Evolutionary conservation across 768 basidiomycete species (phyloP), one percentile per base, ranked within the genome.

Genomic region (Collybia nuda): DNA sequence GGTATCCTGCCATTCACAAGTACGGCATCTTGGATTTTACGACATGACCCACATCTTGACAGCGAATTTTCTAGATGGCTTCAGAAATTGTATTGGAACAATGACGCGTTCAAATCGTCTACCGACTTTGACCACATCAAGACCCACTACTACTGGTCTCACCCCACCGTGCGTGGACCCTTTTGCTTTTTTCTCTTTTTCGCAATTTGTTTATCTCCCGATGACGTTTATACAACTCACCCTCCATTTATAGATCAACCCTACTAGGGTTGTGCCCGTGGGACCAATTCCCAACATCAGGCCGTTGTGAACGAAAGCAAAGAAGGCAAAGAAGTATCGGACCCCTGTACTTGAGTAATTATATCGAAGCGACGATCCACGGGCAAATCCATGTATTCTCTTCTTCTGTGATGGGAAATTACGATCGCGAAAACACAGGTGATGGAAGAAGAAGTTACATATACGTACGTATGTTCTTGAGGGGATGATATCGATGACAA

Each of bases 91-190:
- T 98, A 99, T 76, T 98, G 93, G 94, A 88, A 86, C 54, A 75
- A 86, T 58, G 69, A 85, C 0, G 92, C 93, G 4, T 98, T 99
- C 83, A 84, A 85, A 66, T 79, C 83, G 5, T 84, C 86, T 15
- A 95, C 94, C 35, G 76, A 94, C 63, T 98, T 98, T 63, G 81
- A 90, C 14, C 95, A 97, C 68, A 90, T 90, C 73, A 89, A 89
- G 69, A 80, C 77, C 1, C 79, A 82, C 59, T 88, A 88, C 59
- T 88, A 82, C 56, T 86, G 84, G 82, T 81, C 81, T 35, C 82
- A 82, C 51, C 32, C 69, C 1, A 50, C 61, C 51, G 81, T 82
- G 51, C 21, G 63, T 63, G 5, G 17, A 44, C 37, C 12, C 22
- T 37, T 19, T 45, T 23, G 35, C 19, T 14, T 51, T 40, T 29